These are phyloP conservation scores for Krasilnikovozyma curviuscula DNA, from an alignment of 768 basidiomycete genomes.

Conservation along the genomic window DNA sequence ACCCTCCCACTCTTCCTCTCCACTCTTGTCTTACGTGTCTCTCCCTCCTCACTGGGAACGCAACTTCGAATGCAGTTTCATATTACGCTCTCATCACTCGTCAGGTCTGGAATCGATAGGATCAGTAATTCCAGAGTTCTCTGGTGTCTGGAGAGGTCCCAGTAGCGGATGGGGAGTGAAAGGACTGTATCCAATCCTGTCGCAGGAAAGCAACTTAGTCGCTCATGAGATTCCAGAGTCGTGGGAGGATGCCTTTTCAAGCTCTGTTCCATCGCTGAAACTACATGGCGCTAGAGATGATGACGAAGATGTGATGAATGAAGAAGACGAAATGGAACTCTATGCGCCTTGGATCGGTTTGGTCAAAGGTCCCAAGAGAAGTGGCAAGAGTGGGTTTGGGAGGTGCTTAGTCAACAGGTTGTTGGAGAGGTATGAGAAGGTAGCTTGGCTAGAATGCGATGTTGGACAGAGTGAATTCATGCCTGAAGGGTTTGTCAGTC, in stretches of 20 bases:
- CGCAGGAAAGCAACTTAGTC: not conserved
- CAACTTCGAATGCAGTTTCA: not conserved
- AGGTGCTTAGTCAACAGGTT: constrained; percentile 53
- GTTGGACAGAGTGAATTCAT: constrained; percentile 87
- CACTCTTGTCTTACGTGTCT: not conserved
- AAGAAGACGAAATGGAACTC: constrained; percentile 11
- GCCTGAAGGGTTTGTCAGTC: constrained; percentile 61
- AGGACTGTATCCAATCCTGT: constrained; percentile 30
- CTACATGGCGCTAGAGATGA: not conserved
- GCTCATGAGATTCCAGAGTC: constrained; percentile 24
- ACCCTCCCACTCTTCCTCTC: not conserved
- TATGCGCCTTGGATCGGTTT: constrained; percentile 33
- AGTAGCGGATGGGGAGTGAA: constrained; percentile 14
- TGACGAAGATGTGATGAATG: not conserved
- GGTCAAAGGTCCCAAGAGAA: constrained; percentile 66
- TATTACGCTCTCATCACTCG: constrained; percentile 2
- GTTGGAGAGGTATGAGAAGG: constrained; percentile 46
- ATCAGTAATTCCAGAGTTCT: not conserved
- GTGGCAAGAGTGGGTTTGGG: constrained; percentile 79
- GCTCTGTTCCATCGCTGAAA: constrained; percentile 11
- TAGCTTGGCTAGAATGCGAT: constrained; percentile 85
- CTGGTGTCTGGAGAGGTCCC: constrained; percentile 9
- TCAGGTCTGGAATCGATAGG: constrained; percentile 7
- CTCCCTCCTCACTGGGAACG: not conserved
- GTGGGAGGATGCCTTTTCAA: constrained; percentile 26